These are phyloP conservation scores for Cutaneotrichosporon cutaneum DNA, from an alignment of 1,284 basidiomycete genomes.

Conservation along the genomic window DNA sequence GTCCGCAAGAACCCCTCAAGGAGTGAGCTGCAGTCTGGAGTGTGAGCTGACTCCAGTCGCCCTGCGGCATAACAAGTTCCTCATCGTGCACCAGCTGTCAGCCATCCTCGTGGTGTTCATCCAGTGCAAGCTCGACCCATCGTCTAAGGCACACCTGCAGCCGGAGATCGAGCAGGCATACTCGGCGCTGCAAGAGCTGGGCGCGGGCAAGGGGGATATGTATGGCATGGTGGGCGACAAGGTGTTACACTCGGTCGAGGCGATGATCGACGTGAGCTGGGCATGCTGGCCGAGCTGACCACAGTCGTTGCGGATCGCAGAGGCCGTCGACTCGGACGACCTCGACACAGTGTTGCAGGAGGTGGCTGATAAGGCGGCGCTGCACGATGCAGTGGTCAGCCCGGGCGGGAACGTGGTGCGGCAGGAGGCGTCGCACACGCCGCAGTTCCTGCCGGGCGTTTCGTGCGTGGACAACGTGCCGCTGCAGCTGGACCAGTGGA, in stretches of 20 bases:
- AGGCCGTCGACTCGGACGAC: constrained; percentile 2
- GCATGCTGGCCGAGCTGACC: background rate
- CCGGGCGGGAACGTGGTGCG: background rate
- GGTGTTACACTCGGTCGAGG: background rate
- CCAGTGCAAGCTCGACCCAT: constrained; percentile 1
- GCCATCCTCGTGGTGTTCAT: constrained; percentile 7
- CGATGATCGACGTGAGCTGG: constrained; percentile 2
- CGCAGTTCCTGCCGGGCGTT: constrained; percentile 1
- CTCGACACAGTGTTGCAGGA: constrained; percentile 1
- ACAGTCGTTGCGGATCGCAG: background rate
- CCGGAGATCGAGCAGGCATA: constrained; percentile 1
- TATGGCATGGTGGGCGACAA: constrained; percentile 2
- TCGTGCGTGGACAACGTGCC: background rate
- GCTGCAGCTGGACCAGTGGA: constrained; percentile 7
- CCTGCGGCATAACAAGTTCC: background rate
- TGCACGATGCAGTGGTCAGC: background rate
- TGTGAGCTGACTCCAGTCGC: background rate
- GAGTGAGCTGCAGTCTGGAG: background rate
- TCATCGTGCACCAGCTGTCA: constrained; percentile 2
- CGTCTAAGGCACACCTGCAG: background rate
- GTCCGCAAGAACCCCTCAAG: constrained; percentile 2
- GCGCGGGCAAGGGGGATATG: constrained; percentile 5
- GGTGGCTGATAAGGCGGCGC: background rate
- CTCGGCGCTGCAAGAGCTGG: background rate
- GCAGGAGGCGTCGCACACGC: background rate